Base-by-base conservation (phyloP, 257 asterid genomes). In the Ligustrum vulgare region DNA sequence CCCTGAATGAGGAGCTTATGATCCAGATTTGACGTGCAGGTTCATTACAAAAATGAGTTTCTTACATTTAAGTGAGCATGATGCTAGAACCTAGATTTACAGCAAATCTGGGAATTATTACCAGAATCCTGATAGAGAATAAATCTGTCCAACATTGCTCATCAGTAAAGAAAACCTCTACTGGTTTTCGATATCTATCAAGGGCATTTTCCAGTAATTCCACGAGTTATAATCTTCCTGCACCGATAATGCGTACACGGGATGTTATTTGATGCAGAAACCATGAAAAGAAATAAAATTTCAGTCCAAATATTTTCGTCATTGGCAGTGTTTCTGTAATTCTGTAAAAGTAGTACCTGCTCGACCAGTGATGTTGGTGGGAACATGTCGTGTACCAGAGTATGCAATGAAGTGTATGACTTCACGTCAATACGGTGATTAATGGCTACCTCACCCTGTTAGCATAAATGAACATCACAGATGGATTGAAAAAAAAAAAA, bases 371-470 rank as follows among this genome's bases (percentile, higher is more conserved):
- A 91, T 35, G 98, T 91, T 3, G 98, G 97, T 0, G 99, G 99
- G 87, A 95, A 95, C 98, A 95, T 95, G 87, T 95, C 99, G 20
- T 95, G 80, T 72, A 95, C 99, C 43, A 95, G 78, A 0, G 98
- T 95, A 86, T 93, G 98, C 70, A 95, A 79, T 2, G 99, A 95
- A 73, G 99, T 95, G 87, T 95, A 95, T 2, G 99, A 93, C 71
- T 93, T 95, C 78, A 89, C 97, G 47, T 95, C 97, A 2, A 89
- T 83, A 12, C 94, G 97, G 75, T 90, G 88, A 80, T 91, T 95
- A 80, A 93, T 93, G 73, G 98, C 99, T 81, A 95, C 99, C 89
- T 95, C 99, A 0, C 99, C 99, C 99, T 95, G 88, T 47, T 54
- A 76, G 65, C 16, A 74, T 18, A n/a, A 71, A 62, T 4, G 25